A percentile compares a stretch with the other conserved stretches of the same genome.
These are phyloP conservation scores for Arachis monticola DNA, from an alignment of 331 rosid species.

Conservation along the genomic window DNA sequence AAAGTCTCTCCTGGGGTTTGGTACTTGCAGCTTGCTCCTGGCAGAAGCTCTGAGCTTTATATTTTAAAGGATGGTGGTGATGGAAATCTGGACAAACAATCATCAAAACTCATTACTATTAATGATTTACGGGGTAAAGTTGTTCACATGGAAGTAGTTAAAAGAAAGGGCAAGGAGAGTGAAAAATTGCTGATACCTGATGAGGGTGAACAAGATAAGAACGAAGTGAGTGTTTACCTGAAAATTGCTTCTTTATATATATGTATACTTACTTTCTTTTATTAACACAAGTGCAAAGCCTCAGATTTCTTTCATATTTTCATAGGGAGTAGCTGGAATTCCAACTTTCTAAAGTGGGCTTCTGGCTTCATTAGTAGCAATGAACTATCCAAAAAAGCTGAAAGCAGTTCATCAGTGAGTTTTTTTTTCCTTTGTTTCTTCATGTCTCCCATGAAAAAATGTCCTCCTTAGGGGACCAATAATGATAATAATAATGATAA, in stretches of 20 bases:
- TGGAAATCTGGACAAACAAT: slow-evolving; percentile 58
- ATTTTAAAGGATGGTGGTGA: slow-evolving; percentile 67
- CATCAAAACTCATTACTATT: slow-evolving; percentile 79
- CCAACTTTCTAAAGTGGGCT: slow-evolving; percentile 92
- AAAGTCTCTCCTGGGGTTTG: slow-evolving; percentile 99
- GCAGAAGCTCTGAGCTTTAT: slow-evolving; percentile 97
- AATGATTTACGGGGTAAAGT: slow-evolving; percentile 93
- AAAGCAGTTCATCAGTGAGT: slow-evolving; percentile 65
- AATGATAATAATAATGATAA: background rate
- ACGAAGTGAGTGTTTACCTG: slow-evolving; percentile 59
- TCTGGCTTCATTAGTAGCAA: slow-evolving; percentile 80
- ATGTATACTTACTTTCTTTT: background rate
- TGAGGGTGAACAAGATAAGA: slow-evolving; percentile 53
- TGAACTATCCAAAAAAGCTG: slow-evolving; percentile 64
- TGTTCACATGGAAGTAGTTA: slow-evolving; percentile 88
- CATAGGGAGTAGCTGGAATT: slow-evolving; percentile 87
- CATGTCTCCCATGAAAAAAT: slow-evolving; percentile 25
- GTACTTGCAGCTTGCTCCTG: slow-evolving; percentile 97
- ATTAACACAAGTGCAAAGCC: slow-evolving; percentile 24
- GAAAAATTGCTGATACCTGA: slow-evolving; percentile 82
- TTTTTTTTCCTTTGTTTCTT: slow-evolving; percentile 19
- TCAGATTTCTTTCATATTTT: slow-evolving; percentile 30
- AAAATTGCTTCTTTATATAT: background rate
- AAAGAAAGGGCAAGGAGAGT: slow-evolving; percentile 89
- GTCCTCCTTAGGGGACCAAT: background rate